Percentiles rank a stretch among this genome's conserved stretches.
phyloP scores from a whole-genome alignment of 2,329 filamentous ascomycete genomes.

The Microcyclospora tardicrescens region DNA sequence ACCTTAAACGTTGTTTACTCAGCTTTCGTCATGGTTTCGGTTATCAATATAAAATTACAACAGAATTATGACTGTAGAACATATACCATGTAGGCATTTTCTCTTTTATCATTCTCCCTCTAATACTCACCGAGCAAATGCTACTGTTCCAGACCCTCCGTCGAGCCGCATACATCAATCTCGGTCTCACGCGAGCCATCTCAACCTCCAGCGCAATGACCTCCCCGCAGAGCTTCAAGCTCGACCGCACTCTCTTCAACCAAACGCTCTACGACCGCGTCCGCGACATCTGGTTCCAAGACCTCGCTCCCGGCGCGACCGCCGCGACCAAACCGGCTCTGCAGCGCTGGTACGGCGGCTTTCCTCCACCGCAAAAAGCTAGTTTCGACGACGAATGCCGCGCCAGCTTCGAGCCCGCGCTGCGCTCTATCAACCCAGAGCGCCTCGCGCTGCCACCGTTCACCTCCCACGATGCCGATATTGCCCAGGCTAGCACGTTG shows the following conservation, averaged over 20 bases:
- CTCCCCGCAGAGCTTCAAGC: constrained; percentile 11
- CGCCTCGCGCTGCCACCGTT: constrained; percentile 19
- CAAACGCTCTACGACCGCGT: constrained; percentile 25
- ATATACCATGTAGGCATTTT: too few species aligned
- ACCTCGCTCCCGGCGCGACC: constrained; percentile 17
- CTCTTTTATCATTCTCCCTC: too few species aligned
- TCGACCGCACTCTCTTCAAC: constrained; percentile 30
- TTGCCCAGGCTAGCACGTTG: constrained; percentile 10
- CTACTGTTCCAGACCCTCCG: too few species aligned
- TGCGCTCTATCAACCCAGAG: constrained; percentile 27
- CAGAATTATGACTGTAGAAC: too few species aligned
- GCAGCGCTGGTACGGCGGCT: constrained; percentile 28
- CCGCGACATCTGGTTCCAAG: constrained; percentile 28
- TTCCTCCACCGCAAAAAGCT: constrained; percentile 20
- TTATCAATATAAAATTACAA: too few species aligned
- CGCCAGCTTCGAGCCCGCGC: constrained; percentile 21
- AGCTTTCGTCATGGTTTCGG: too few species aligned
- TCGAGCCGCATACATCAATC: too few species aligned
- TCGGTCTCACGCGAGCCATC: too few species aligned
- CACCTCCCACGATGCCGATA: constrained; percentile 14
- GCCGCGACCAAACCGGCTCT: constrained; percentile 13
- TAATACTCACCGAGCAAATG: too few species aligned
- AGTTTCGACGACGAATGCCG: constrained; percentile 27
- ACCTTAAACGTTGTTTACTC: too few species aligned
- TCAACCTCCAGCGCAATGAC: background rate